Conservation (phyloP, 169 alveolate genomes). For the Theileria sp. region DNA sequence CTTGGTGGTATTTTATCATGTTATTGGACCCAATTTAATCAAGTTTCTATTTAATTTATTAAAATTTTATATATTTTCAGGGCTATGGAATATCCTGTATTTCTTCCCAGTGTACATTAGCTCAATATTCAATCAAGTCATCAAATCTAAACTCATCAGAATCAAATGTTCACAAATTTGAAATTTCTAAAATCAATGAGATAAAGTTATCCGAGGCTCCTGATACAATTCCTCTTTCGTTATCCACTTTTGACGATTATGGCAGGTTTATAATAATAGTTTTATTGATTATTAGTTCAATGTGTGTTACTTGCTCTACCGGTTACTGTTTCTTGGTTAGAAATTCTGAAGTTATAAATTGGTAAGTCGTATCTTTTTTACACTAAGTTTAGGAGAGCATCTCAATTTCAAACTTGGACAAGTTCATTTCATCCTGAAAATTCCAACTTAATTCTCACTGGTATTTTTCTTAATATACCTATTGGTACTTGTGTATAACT, state of each 20-base stretch:
- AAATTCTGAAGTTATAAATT: constrained; percentile 13
- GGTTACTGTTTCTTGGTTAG: constrained; percentile 36
- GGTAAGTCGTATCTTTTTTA: constrained; percentile 1
- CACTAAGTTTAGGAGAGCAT: constrained; percentile 31
- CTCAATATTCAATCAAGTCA: constrained; percentile 1
- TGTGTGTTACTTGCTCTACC: constrained; percentile 40
- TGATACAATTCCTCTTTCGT: constrained; percentile 37
- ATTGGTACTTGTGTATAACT: neutral
- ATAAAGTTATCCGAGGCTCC: constrained; percentile 5
- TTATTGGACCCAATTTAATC: constrained; percentile 27
- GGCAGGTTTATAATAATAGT: constrained; percentile 12
- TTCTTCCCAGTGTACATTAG: constrained; percentile 19
- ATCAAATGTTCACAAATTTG: neutral
- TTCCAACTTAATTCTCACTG: constrained; percentile 38
- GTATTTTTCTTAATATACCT: constrained; percentile 13
- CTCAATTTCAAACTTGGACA: constrained; percentile 49
- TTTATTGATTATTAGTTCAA: constrained; percentile 11
- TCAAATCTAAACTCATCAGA: neutral
- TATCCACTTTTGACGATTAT: constrained; percentile 18
- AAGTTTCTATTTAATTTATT: constrained; percentile 6
- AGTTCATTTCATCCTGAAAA: constrained; percentile 48
- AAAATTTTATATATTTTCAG: neutral
- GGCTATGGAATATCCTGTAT: constrained; percentile 32
- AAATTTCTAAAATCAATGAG: neutral
- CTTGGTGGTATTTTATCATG: constrained; percentile 11